Percentiles rank a stretch among this genome's conserved stretches.
Evolutionary conservation across 306 rosid species (phyloP).

Genomic region (Dicorynia guianensis): DNA sequence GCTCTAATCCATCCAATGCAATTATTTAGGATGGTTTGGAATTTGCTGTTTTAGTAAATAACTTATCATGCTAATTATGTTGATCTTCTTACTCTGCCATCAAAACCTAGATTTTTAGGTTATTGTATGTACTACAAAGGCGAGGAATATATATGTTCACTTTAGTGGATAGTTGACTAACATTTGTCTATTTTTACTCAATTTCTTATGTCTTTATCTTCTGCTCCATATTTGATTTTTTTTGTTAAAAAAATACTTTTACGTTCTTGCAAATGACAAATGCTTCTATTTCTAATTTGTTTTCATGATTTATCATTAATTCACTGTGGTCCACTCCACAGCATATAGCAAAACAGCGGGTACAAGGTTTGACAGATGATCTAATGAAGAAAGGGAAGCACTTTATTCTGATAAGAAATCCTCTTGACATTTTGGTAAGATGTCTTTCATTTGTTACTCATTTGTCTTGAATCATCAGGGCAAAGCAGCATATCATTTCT

Average conservation of each 20-base stretch:
- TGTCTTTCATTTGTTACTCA: constrained; percentile 14
- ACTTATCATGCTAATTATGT: neutral
- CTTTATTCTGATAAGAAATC: constrained; percentile 78
- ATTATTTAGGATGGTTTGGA: constrained; percentile 18
- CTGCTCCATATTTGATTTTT: constrained; percentile 2
- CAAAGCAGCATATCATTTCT: constrained; percentile 11
- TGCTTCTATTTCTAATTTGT: constrained; percentile 13
- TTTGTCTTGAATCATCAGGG: constrained; percentile 21
- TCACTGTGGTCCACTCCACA: constrained; percentile 35
- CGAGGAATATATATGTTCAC: neutral
- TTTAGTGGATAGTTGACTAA: constrained; percentile 5
- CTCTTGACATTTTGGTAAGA: constrained; percentile 79
- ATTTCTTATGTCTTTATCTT: neutral
- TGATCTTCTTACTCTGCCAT: neutral
- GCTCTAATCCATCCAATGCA: neutral
- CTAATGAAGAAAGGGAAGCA: constrained; percentile 80
- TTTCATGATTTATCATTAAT: constrained; percentile 14
- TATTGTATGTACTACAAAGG: neutral
- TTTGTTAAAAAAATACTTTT: neutral
- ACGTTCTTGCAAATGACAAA: constrained; percentile 15
- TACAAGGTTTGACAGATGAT: constrained; percentile 67
- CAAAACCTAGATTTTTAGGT: constrained; percentile 1
- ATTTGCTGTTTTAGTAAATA: neutral
- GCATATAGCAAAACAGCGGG: constrained; percentile 79
- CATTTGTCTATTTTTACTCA: neutral